A percentile compares a stretch with the other conserved stretches of the same genome.
These are phyloP conservation scores for Mycena chlorophos DNA, from an alignment of 768 basidiomycete genomes.

Conservation along the genomic window DNA sequence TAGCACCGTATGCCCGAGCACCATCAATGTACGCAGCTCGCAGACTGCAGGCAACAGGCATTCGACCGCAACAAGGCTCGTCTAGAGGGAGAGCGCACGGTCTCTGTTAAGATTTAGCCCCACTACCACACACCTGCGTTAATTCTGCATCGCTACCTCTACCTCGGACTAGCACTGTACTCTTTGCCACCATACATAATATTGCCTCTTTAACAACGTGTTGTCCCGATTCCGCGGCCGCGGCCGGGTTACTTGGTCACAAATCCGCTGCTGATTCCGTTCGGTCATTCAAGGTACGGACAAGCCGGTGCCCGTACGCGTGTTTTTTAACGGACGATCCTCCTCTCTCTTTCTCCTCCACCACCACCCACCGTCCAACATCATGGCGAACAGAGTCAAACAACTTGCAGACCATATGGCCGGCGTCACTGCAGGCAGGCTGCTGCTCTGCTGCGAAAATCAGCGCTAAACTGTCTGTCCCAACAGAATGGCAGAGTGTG, in stretches of 20 bases:
- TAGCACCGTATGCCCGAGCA: conserved; percentile 90
- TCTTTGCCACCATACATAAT: conserved; percentile 1
- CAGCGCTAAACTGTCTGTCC: neutral
- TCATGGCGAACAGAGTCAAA: conserved; percentile 59
- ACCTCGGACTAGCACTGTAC: neutral
- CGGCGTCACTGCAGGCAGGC: conserved; percentile 19
- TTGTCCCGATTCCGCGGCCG: no score
- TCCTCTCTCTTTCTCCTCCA: conserved; percentile 9
- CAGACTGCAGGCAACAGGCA: conserved; percentile 83
- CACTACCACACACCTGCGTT: conserved; percentile 6
- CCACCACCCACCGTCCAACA: conserved; percentile 16
- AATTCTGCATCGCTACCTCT: neutral
- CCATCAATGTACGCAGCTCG: conserved; percentile 79
- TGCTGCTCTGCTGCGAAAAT: conserved; percentile 7
- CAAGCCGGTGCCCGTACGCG: no score
- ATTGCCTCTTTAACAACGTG: neutral
- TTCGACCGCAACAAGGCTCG: conserved; percentile 87
- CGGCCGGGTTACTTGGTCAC: neutral
- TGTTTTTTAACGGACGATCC: no score
- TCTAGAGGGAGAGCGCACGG: conserved; percentile 85
- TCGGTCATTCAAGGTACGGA: neutral
- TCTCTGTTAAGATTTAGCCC: conserved; percentile 73
- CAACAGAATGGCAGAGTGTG: conserved; percentile 75
- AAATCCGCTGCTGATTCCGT: neutral
- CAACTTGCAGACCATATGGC: conserved; percentile 59